phyloP scores from a whole-genome alignment of 75 land plant genomes.

The Larix kaempferi region DNA sequence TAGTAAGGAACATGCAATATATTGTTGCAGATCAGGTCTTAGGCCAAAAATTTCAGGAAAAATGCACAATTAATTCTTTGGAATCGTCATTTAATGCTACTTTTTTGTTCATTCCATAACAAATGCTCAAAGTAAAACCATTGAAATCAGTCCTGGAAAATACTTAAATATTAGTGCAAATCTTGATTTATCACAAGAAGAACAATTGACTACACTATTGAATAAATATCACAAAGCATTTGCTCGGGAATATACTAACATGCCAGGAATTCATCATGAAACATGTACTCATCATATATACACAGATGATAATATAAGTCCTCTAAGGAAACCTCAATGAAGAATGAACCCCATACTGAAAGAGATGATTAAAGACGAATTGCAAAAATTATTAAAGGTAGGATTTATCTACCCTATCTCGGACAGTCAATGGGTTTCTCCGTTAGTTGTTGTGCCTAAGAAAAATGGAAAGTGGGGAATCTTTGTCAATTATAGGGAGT shows the following conservation, averaged over 20 bases:
- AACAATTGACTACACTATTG: no score
- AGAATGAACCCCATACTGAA: background rate
- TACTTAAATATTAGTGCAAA: no score
- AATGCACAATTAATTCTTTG: no score
- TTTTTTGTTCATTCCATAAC: no score
- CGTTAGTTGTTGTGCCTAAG: background rate
- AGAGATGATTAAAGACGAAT: slow-evolving; percentile 16
- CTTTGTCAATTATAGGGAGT: slow-evolving; percentile 12
- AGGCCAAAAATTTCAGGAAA: no score
- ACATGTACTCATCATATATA: background rate
- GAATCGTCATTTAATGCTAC: no score
- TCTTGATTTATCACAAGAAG: no score
- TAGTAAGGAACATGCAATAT: no score
- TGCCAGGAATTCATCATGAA: background rate
- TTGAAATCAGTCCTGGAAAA: no score
- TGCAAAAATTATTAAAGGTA: slow-evolving; percentile 17
- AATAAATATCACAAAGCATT: background rate
- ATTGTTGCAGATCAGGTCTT: no score
- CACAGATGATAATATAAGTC: background rate
- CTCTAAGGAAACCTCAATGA: background rate
- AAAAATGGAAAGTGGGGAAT: slow-evolving; percentile 7
- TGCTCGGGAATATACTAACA: background rate
- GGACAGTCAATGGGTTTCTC: slow-evolving; percentile 7
- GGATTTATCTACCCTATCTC: slow-evolving; percentile 22
- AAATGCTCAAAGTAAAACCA: no score